A percentile compares a stretch with the other conserved stretches of the same genome.
Evolutionary conservation across 2,329 filamentous ascomycete species (phyloP).

Genomic region (Lasiodiplodia sp.): DNA sequence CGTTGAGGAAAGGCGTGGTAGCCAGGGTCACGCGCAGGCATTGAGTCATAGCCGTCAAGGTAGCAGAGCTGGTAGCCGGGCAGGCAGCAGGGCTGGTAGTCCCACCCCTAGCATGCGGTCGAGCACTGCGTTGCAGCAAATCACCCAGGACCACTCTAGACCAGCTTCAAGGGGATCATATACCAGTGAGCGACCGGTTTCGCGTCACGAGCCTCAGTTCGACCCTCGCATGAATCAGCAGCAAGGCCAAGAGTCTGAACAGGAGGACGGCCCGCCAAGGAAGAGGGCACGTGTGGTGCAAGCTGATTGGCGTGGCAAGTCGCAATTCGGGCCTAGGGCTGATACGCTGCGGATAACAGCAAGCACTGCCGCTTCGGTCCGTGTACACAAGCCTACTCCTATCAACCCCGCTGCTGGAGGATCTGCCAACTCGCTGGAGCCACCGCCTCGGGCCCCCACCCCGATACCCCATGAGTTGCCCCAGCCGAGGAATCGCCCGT

Average conservation of each 20-base stretch:
- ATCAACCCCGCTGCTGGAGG: constrained; percentile 56
- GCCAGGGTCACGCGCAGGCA: constrained; percentile 36
- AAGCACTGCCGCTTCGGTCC: constrained; percentile 86
- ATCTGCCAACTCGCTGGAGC: constrained; percentile 65
- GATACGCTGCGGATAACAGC: constrained; percentile 90
- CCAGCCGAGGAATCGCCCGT: constrained; percentile 37
- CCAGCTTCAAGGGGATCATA: constrained; percentile 50
- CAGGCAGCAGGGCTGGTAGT: constrained; percentile 51
- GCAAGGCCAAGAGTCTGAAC: constrained; percentile 35
- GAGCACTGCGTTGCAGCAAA: constrained; percentile 41
- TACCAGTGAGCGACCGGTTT: constrained; percentile 39
- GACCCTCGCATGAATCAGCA: constrained; percentile 32
- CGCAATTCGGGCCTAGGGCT: constrained; percentile 73
- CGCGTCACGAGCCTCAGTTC: constrained; percentile 11
- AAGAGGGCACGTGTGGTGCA: constrained; percentile 83
- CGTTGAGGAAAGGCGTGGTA: constrained; percentile 37
- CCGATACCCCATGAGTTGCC: constrained; percentile 67
- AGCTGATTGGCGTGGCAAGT: constrained; percentile 74
- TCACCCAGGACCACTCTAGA: constrained; percentile 42
- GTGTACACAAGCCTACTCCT: constrained; percentile 78
- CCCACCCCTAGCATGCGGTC: constrained; percentile 53
- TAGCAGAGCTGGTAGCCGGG: constrained; percentile 47
- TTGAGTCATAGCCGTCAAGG: constrained; percentile 41
- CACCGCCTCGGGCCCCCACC: constrained; percentile 78
- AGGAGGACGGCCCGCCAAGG: constrained; percentile 65